A percentile compares a stretch with the other conserved stretches of the same genome.
Evolutionary conservation across 2,329 filamentous ascomycete species (phyloP).

Genomic region (Cercospora citrullina): DNA sequence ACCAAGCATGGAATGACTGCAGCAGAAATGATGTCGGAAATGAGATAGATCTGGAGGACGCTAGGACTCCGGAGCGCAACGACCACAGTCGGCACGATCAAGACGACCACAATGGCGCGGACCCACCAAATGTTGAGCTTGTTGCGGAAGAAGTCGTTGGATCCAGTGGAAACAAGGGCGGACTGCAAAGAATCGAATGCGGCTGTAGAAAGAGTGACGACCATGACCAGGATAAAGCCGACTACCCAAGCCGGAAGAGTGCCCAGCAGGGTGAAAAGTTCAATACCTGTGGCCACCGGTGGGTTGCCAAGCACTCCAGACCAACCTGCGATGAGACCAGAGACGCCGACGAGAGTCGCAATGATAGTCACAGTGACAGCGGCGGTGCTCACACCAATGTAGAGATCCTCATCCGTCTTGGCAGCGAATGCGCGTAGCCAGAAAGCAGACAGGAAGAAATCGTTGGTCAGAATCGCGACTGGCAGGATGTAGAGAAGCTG

Average conservation of each 20-base stretch:
- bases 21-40: constrained; percentile 76
- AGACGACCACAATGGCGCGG: constrained; percentile 64
- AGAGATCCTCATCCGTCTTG: constrained; percentile 74
- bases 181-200: constrained; percentile 80
- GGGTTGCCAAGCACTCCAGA: constrained; percentile 67
- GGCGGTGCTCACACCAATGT: constrained; percentile 71
- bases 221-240: constrained; percentile 78
- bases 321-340: constrained; percentile 77
- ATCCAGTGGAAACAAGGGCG: constrained; percentile 75
- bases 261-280: constrained; percentile 73
- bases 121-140: constrained; percentile 73
- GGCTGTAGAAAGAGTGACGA: constrained; percentile 66
- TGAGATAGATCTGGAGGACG: constrained; percentile 79
- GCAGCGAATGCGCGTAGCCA: constrained; percentile 84
- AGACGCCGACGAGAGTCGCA: constrained; percentile 69
- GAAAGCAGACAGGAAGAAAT: constrained; percentile 82
- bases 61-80: constrained; percentile 72
- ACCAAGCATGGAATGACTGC: constrained; percentile 73
- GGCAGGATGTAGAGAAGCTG: constrained; percentile 83
- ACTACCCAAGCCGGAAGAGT: constrained; percentile 78
- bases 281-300: constrained; percentile 63
- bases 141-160: constrained; percentile 84
- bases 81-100: constrained; percentile 73
- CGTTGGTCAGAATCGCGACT: constrained; percentile 76
- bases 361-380: constrained; percentile 65